phyloP scores from a whole-genome alignment of 1,139 yeast genomes.

The Kluyveromyces sp. region DNA sequence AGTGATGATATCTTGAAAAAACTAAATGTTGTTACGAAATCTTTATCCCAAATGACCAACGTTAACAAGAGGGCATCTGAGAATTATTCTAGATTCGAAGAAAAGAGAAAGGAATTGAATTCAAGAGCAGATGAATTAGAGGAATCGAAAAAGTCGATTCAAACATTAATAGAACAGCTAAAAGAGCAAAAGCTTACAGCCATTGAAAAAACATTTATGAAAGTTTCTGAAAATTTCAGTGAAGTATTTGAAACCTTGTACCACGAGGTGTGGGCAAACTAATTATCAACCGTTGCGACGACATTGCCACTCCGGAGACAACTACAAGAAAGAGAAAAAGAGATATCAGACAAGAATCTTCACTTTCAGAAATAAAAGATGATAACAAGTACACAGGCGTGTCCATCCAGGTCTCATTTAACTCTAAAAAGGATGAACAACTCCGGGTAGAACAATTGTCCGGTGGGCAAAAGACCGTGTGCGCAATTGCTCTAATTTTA shows the following conservation, averaged over 20 bases:
- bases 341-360: slow-evolving; percentile 13
- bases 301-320: slow-evolving; percentile 18
- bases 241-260: slow-evolving; percentile 73
- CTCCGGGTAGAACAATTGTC: slow-evolving; percentile 84
- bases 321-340: slow-evolving; percentile 27
- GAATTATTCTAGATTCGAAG: slow-evolving; percentile 67
- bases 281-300: slow-evolving; percentile 41
- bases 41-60: slow-evolving; percentile 58
- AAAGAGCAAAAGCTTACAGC: slow-evolving; percentile 80
- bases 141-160: slow-evolving; percentile 64
- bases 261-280: slow-evolving; percentile 77
- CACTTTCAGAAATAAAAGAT: slow-evolving; percentile 21
- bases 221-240: slow-evolving; percentile 66
- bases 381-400: slow-evolving; percentile 68
- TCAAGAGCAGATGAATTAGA: slow-evolving; percentile 63
- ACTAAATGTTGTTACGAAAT: slow-evolving; percentile 50
- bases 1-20: slow-evolving; percentile 51
- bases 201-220: slow-evolving; percentile 66
- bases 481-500: slow-evolving; percentile 86
- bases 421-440: slow-evolving; percentile 79
- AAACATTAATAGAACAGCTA: slow-evolving; percentile 59
- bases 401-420: slow-evolving; percentile 83
- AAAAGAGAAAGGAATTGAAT: slow-evolving; percentile 60
- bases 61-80: slow-evolving; percentile 89
- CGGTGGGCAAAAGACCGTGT: slow-evolving; percentile 93